These are phyloP conservation scores for Kodamaea plutei DNA, from an alignment of 1,139 yeast species.

Conservation along the genomic window DNA sequence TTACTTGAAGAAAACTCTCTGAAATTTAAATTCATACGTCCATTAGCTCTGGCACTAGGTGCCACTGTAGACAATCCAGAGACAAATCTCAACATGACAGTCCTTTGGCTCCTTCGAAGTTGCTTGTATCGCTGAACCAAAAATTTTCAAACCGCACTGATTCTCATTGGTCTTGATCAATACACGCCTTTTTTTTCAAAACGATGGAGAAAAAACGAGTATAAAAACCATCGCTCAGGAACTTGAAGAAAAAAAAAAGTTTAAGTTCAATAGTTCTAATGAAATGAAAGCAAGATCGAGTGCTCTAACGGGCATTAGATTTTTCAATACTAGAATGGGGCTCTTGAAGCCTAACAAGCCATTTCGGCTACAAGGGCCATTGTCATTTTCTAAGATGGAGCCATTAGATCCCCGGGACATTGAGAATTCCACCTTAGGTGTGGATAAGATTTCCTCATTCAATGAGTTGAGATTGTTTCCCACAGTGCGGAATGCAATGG, in stretches of 20 bases:
- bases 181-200: slow-evolving; percentile 2
- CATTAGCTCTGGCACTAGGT: too few relatives aligned
- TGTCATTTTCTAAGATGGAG: slow-evolving; percentile 9
- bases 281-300: background rate
- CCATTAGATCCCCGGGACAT: slow-evolving; percentile 9
- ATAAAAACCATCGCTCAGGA: background rate
- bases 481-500: slow-evolving; percentile 58
- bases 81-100: slow-evolving; percentile 12
- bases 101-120: too few relatives aligned
- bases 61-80: slow-evolving; percentile 7
- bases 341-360: slow-evolving; percentile 2
- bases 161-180: background rate
- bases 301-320: slow-evolving; percentile 2
- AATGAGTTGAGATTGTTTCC: slow-evolving; percentile 65
- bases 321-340: background rate
- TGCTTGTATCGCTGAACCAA: too few relatives aligned
- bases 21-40: slow-evolving; percentile 1
- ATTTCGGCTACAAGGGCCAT: slow-evolving; percentile 7
- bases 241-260: slow-evolving; percentile 1
- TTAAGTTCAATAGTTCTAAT: too few relatives aligned
- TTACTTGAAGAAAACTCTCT: slow-evolving; percentile 9
- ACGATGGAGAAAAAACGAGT: slow-evolving; percentile 1
- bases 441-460: slow-evolving; percentile 47
- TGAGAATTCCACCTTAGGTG: slow-evolving; percentile 17
- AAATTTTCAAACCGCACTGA: too few relatives aligned